phyloP scores from a whole-genome alignment of 2,329 filamentous ascomycete species.

The Botrytis fragariae region DNA sequence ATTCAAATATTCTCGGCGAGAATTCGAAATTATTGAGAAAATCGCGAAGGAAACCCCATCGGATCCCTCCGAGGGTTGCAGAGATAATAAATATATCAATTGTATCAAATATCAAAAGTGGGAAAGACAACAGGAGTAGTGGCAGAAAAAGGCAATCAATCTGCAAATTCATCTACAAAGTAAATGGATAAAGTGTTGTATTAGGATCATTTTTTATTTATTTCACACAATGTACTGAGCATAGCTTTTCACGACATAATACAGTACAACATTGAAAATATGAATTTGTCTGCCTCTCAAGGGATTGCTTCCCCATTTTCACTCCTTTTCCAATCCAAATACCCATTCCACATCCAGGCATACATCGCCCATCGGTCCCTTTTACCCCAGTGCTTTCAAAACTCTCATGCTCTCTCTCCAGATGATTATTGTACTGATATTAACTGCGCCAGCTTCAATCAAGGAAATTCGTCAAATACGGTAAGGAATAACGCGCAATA shows the following conservation, averaged over 20 bases:
- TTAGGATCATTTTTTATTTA: not conserved
- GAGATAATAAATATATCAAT: not conserved
- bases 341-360: not conserved
- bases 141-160: not conserved
- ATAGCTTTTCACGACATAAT: not conserved
- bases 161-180: not conserved
- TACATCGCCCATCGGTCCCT: not conserved
- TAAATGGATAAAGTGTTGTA: not conserved
- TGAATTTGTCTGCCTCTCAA: not conserved
- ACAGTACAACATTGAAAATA: not conserved
- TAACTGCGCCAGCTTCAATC: not conserved
- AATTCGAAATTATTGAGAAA: not conserved
- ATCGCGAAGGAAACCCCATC: not conserved
- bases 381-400: not conserved
- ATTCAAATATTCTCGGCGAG: not conserved
- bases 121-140: not conserved
- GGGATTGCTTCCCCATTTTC: not conserved
- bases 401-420: not conserved
- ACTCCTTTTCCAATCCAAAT: not conserved
- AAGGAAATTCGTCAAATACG: constrained; percentile 7
- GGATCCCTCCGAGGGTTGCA: not conserved
- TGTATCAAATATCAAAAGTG: not conserved
- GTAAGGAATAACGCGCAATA: not conserved
- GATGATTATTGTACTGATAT: constrained; percentile 5
- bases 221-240: not conserved